Conservation (phyloP, 1,139 yeast species). For the Kluyveromyces marxianus region DNA sequence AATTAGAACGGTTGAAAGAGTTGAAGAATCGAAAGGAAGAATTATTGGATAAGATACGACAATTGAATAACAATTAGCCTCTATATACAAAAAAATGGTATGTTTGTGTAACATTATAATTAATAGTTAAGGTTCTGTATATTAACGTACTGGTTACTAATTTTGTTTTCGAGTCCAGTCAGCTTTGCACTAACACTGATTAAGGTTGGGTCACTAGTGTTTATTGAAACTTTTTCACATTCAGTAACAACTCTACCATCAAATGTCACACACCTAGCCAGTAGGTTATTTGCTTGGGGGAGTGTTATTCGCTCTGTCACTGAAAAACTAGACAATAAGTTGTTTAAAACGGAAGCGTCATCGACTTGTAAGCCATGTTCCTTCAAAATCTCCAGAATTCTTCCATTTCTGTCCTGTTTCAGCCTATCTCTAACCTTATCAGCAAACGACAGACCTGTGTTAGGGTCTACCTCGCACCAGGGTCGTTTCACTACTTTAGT, state of each 20-base stretch:
- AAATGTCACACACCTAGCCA: constrained; percentile 34
- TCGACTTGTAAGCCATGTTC: constrained; percentile 24
- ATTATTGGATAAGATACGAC: constrained; percentile 28
- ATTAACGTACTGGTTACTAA: constrained; percentile 32
- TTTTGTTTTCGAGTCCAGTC: constrained; percentile 30
- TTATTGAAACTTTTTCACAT: constrained; percentile 34
- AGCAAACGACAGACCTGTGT: constrained; percentile 28
- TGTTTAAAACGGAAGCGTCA: constrained; percentile 23
- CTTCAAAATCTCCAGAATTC: constrained; percentile 16
- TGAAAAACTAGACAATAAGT: constrained; percentile 16
- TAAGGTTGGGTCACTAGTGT: constrained; percentile 41
- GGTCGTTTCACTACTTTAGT: constrained; percentile 30
- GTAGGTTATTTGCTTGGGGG: constrained; percentile 29
- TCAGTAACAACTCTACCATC: constrained; percentile 36
- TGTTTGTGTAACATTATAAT: neutral
- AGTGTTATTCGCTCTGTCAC: constrained; percentile 24
- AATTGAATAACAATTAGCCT: constrained; percentile 11
- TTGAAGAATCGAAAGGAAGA: constrained; percentile 33
- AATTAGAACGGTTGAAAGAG: constrained; percentile 31
- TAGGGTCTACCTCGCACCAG: constrained; percentile 29
- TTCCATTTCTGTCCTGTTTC: constrained; percentile 19
- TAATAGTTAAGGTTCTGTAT: constrained; percentile 9
- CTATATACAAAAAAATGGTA: constrained; percentile 16
- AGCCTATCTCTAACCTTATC: constrained; percentile 25
- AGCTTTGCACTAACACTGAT: constrained; percentile 38